phyloP scores from a whole-genome alignment of 2,329 filamentous ascomycete species.

The Erysiphe neolycopersici region DNA sequence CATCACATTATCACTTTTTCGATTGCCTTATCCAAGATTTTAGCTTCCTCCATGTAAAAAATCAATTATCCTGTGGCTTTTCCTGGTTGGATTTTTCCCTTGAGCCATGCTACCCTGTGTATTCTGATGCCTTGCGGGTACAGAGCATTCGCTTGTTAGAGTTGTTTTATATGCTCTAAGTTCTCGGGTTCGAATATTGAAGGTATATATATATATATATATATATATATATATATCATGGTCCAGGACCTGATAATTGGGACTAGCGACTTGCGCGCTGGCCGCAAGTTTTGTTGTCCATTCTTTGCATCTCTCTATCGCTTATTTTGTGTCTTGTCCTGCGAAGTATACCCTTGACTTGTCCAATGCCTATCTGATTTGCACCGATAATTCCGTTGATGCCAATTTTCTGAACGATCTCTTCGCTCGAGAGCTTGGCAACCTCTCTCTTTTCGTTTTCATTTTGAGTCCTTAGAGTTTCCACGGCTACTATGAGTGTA shows the following conservation, averaged over 20 bases:
- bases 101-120: too few relatives aligned
- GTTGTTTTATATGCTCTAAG: background rate
- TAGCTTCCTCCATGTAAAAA: too few relatives aligned
- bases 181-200: background rate
- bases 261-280: background rate
- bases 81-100: too few relatives aligned
- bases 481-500: background rate
- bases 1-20: too few relatives aligned
- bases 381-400: background rate
- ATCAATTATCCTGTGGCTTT: too few relatives aligned
- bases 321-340: background rate
- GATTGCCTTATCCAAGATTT: too few relatives aligned
- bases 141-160: background rate
- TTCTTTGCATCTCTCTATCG: background rate
- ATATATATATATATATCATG: too few relatives aligned
- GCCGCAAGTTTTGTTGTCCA: background rate
- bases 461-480: background rate
- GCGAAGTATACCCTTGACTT: background rate
- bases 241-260: background rate
- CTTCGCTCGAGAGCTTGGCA: background rate
- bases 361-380: background rate
- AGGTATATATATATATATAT: too few relatives aligned
- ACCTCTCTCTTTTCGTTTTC: background rate
- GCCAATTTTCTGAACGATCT: background rate
- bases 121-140: background rate